phyloP scores from a whole-genome alignment of 129 eudicot genomes.

The Oenanthe sinensis region DNA sequence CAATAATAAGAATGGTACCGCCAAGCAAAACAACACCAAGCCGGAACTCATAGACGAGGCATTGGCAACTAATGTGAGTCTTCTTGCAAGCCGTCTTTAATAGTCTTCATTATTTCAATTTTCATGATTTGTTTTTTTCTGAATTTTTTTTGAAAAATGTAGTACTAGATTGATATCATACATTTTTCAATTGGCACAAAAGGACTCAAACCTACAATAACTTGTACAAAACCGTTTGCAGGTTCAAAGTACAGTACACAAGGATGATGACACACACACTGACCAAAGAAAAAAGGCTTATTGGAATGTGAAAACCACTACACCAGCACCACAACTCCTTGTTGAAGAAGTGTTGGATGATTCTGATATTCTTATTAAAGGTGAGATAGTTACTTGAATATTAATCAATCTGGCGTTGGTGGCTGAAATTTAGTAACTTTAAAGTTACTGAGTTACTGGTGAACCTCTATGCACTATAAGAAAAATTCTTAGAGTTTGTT shows the following conservation, averaged over 20 bases:
- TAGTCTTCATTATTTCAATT: background rate
- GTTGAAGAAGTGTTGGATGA: constrained; percentile 21
- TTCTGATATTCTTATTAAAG: constrained; percentile 20
- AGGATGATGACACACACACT: constrained; percentile 17
- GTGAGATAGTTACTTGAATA: constrained; percentile 15
- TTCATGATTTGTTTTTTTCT: background rate
- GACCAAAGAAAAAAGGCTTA: constrained; percentile 9
- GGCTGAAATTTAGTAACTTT: background rate
- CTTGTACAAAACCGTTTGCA: constrained; percentile 23
- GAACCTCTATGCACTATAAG: background rate
- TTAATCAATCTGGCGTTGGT: background rate
- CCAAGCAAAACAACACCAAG: constrained; percentile 20
- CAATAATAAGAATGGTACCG: background rate
- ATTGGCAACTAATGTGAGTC: constrained; percentile 31
- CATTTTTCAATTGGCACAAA: background rate
- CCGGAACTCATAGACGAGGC: constrained; percentile 20
- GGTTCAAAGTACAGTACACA: constrained; percentile 15
- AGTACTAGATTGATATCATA: background rate
- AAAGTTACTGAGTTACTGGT: background rate
- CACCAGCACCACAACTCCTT: constrained; percentile 18
- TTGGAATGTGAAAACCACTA: background rate
- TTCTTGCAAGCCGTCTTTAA: constrained; percentile 1
- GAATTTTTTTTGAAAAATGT: background rate
- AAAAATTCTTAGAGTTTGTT: background rate
- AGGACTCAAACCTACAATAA: constrained; percentile 4